Evolutionary conservation across 768 basidiomycete genomes (phyloP), one percentile per base, ranked within the genome.

Genomic region (Hericium alpestre): DNA sequence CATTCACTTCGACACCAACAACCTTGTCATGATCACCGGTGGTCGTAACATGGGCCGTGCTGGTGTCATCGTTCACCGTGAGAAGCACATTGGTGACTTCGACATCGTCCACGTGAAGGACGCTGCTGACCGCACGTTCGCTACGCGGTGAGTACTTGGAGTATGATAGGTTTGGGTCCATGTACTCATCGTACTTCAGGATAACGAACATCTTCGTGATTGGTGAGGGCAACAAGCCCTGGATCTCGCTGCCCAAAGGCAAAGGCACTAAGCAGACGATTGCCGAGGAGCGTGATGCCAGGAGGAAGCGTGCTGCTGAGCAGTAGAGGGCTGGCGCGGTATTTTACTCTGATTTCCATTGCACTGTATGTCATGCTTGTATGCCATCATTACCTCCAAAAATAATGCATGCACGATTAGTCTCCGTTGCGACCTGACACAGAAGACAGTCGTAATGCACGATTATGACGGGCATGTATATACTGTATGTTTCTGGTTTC

Each of bases 31-130:
- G 80, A 82, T 96, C 76, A 99, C 96, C 61, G 96, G 96, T 69
- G 96, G 96, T 61, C 93, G 95, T 72, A 99, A 98, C 86, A 97
- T 97, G 93, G 96, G 96, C 64, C 85, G 96, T 76, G 89, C 86
- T 56, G 96, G 96, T 77, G 83, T 93, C 61, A 96, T 99, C 67
- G 84, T 92, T 54, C 91, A 95, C 77, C 83, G 89, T 64, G 96
- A 98, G 81, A 93, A 93, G 78, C 96, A 98, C 73, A 76, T 91
- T 64, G 96, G 96, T 72, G 95, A 94, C 61, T 98, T 94, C 75
- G 96, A 99, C 76, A 98, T 99, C 59, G 91, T 97, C 58, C 95
- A 97, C 69, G 90, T 97, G 67, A 93, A 90, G 76, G 96, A 97
- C 70, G 86, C 90, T 51, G 77, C 95, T 61, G 95, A 96, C 71